These are phyloP conservation scores for Cladosporium sp. DNA, from an alignment of 2,329 filamentous ascomycete genomes.

Conservation along the genomic window DNA sequence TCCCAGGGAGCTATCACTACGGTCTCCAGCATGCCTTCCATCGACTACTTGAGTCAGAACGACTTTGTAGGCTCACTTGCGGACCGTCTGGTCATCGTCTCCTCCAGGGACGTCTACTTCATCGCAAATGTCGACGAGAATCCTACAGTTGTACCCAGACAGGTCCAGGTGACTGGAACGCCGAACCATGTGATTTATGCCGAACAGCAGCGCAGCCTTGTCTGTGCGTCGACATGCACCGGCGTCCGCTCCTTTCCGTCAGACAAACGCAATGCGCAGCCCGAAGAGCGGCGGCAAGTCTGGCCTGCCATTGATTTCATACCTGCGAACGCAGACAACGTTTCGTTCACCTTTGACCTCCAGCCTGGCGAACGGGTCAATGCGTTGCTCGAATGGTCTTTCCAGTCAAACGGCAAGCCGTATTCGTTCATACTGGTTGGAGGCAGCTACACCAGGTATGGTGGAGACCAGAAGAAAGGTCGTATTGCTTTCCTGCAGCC, in stretches of 20 bases:
- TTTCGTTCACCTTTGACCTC: slow-evolving; percentile 37
- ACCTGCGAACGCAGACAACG: slow-evolving; percentile 16
- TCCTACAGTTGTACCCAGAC: slow-evolving; percentile 25
- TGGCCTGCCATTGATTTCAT: slow-evolving; percentile 46
- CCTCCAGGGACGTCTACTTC: slow-evolving; percentile 20
- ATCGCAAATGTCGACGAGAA: slow-evolving; percentile 17
- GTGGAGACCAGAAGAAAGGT: slow-evolving; percentile 33
- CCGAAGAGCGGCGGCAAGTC: slow-evolving; percentile 33
- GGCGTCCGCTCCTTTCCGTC: slow-evolving; percentile 27
- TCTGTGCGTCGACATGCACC: slow-evolving; percentile 43
- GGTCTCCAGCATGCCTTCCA: slow-evolving; percentile 21
- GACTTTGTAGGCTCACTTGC: slow-evolving; percentile 13
- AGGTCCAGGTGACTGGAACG: slow-evolving; percentile 26
- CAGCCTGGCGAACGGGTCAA: slow-evolving; percentile 56
- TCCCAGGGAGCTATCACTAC: slow-evolving; percentile 23
- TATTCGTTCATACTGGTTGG: slow-evolving; percentile 61
- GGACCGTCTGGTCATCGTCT: slow-evolving; percentile 23
- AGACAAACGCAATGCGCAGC: slow-evolving; percentile 19
- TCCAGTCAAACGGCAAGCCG: slow-evolving; percentile 46
- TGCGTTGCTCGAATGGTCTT: slow-evolving; percentile 59
- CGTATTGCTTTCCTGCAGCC: slow-evolving; percentile 40
- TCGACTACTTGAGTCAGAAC: slow-evolving; percentile 17
- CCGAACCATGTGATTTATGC: slow-evolving; percentile 29
- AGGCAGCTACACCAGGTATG: slow-evolving; percentile 42
- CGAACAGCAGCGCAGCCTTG: slow-evolving; percentile 36